Base-by-base conservation (phyloP, 805 yeast species). In the Sugiyamaella floridensis region DNA sequence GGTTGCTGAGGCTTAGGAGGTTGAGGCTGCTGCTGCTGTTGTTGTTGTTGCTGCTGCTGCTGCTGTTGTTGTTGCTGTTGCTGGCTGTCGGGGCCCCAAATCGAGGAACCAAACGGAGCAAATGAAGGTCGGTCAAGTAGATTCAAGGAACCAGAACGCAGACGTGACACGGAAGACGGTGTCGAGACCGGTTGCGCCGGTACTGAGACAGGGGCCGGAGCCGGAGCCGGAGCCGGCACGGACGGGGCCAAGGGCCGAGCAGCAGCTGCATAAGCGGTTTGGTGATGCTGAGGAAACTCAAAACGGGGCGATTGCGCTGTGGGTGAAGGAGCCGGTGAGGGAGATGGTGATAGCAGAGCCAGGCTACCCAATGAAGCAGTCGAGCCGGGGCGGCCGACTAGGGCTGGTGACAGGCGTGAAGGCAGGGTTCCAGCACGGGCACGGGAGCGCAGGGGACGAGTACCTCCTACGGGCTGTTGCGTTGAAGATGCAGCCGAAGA, bases 351-450 rank as follows among this genome's bases (percentile, higher is more conserved):
- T 15, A 61, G 60, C 47, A 58, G 65, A 12, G 71, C 72, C 32
- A 66, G 60, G 47, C 65, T 61, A 32, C 71, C 71, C 42, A 65
- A 58, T 18, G 67, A 63, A 9, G 57, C 47, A 12, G 55, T 52
- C 18, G 55, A 56, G 43, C 44, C 53, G 47, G 55, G 58, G 14
- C 58, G 49, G 40, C 57, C 52, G 26, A 54, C 48, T 15, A 58
- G 55, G 29, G 58, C 66, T 20, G 73, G 64, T 43, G 69, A 62
- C 51, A 82, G 74, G 47, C 83, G 70, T 18, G 89, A 81, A 8
- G 93, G 92, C 47, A 86, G 70, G 12, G 95, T 86, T 2, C 93
- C 93, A 1, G 93, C 86, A 58, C 95, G 76, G 45, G 85, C 80
- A 56, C 93, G 76, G 14, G 79, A 73, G 59, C 80, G 70, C 49